Base-by-base conservation (phyloP, 75 land plant species). In the Ceratopteris richardii region DNA sequence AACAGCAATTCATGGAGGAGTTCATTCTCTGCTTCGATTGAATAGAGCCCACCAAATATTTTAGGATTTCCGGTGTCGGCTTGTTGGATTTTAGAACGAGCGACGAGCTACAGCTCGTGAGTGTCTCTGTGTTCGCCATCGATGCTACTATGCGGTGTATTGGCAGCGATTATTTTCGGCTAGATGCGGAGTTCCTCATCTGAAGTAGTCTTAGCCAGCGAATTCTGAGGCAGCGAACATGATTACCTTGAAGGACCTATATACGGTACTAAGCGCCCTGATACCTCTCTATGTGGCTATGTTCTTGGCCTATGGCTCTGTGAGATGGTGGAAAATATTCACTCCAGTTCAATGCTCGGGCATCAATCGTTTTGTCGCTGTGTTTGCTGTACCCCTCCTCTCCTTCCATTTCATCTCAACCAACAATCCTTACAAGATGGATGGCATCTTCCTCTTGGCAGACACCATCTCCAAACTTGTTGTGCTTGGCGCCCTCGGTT, bases 281-380 rank as follows among this genome's bases (percentile, higher is more conserved):
- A 88, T 91, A 47, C 97, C 97, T 0, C 88, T 91, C 39, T 91
- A 91, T 48, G 93, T 91, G 60, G 93, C 97, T 14, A 91, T 91
- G 97, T 72, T 91, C 42, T 43, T 87, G 40, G 97, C 97, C 13
- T 87, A 87, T 56, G 97, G 97, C 28, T 84, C 93, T 0, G 93
- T 87, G 33, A 91, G 78, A 61, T 91, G 97, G 97, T 90, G 96
- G 96, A 65, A 66, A 62, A 90, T 90, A 55, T 80, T 90, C 51
- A 66, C 72, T 14, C 97, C 97, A 1, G 79, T 76, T 48, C 97
- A 91, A 44, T 91, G 97, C 76, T 77, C 86, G 7, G 97, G 97
- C 51, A 87, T 91, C 68, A 91, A 91, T 78, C 83, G 97, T 1
- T 91, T 91, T 59, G 97, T 91, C 21, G 93, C 97, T 6, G 76